Evolutionary conservation across 805 yeast species (phyloP).

Genomic region (Starmera dryadoides): DNA sequence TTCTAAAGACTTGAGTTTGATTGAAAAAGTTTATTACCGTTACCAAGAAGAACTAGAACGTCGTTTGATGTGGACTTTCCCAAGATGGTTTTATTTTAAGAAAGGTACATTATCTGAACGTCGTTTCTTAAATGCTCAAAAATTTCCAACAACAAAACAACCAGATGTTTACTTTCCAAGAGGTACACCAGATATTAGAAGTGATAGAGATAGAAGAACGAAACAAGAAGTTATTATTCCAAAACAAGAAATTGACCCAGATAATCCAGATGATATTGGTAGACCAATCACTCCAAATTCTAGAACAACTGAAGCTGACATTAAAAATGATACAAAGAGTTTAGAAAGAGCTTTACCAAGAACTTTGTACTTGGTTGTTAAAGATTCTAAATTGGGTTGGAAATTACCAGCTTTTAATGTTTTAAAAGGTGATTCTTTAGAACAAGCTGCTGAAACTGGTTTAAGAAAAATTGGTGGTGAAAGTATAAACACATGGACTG

Average conservation of each 20-base stretch:
- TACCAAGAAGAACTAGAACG: conserved; percentile 84
- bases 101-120: conserved; percentile 87
- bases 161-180: conserved; percentile 73
- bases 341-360: conserved; percentile 75
- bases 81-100: conserved; percentile 85
- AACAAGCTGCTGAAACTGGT: conserved; percentile 68
- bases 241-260: conserved; percentile 31
- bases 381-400: conserved; percentile 49
- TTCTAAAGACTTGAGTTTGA: conserved; percentile 65
- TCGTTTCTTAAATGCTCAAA: conserved; percentile 66
- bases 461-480: conserved; percentile 67
- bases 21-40: conserved; percentile 68
- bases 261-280: conserved; percentile 48
- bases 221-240: conserved; percentile 80
- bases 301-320: conserved; percentile 74
- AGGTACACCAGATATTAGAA: conserved; percentile 82
- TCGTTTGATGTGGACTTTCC: conserved; percentile 96
- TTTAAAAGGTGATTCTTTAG: conserved; percentile 45
- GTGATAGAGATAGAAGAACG: conserved; percentile 79
- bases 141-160: conserved; percentile 63
- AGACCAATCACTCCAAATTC: conserved; percentile 65
- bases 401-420: conserved; percentile 66
- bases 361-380: conserved; percentile 70
- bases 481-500: conserved; percentile 77
- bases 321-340: conserved; percentile 48